Evolutionary conservation across 495 filamentous ascomycete genomes (phyloP).

Genomic region (Penicillium cinerascens): DNA sequence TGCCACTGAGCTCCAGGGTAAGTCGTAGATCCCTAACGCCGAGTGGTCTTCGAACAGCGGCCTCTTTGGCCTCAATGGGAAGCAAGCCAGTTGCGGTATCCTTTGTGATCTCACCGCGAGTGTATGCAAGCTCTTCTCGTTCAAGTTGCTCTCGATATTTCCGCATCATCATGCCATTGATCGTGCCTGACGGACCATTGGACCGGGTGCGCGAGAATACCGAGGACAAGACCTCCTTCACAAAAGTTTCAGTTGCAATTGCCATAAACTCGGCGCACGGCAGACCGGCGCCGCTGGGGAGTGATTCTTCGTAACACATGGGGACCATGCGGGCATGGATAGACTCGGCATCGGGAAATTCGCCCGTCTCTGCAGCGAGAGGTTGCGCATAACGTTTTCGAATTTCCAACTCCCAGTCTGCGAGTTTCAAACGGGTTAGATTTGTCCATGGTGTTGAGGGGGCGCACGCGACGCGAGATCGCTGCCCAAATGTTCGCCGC

Average conservation of each 20-base stretch:
- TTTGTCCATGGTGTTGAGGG: background rate
- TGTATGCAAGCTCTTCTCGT: constrained; percentile 65
- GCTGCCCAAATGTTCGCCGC: constrained; percentile 4
- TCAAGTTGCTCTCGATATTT: constrained; percentile 70
- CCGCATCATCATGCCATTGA: constrained; percentile 72
- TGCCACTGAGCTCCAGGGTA: constrained; percentile 69
- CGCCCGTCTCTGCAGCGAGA: constrained; percentile 81
- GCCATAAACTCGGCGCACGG: constrained; percentile 84
- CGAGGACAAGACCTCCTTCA: constrained; percentile 80
- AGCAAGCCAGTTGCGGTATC: constrained; percentile 61
- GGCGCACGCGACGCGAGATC: constrained; percentile 3
- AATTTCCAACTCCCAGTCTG: constrained; percentile 89
- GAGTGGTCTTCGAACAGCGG: constrained; percentile 61
- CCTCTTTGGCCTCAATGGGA: constrained; percentile 70
- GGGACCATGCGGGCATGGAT: constrained; percentile 86
- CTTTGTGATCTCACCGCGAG: constrained; percentile 66
- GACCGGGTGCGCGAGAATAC: constrained; percentile 74
- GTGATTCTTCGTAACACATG: constrained; percentile 89
- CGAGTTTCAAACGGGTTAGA: constrained; percentile 17
- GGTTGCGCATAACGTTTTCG: constrained; percentile 87
- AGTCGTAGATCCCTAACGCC: constrained; percentile 77
- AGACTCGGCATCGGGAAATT: constrained; percentile 80
- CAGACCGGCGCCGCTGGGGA: constrained; percentile 65
- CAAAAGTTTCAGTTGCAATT: constrained; percentile 83
- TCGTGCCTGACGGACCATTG: constrained; percentile 70